A percentile compares a stretch with the other conserved stretches of the same genome.
These are phyloP conservation scores for Cladosporium sp. DNA, from an alignment of 2,329 filamentous ascomycete species.

Conservation along the genomic window DNA sequence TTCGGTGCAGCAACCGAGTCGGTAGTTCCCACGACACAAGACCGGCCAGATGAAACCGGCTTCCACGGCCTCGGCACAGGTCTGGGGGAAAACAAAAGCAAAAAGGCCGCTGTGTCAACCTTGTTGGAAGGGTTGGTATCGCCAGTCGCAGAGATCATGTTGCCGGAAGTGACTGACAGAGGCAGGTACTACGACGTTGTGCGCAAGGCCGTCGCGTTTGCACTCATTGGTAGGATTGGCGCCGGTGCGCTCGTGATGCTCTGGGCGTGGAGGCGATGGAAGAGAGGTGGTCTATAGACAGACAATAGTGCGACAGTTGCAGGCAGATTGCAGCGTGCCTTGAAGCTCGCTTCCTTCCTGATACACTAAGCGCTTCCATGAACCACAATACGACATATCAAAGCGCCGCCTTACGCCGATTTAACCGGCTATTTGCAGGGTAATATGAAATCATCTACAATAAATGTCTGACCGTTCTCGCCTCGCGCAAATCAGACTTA, in stretches of 20 bases:
- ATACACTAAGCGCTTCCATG: constrained; percentile 4
- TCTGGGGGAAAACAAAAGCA: constrained; percentile 34
- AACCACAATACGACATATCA: background rate
- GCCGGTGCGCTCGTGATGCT: constrained; percentile 20
- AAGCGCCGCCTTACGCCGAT: background rate
- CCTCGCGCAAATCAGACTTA: background rate
- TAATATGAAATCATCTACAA: constrained; percentile 3
- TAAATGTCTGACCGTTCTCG: background rate
- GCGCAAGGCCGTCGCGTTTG: constrained; percentile 46
- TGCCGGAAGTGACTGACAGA: constrained; percentile 36
- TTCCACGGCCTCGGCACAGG: constrained; percentile 49
- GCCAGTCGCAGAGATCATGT: constrained; percentile 22
- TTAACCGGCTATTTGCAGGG: constrained; percentile 13
- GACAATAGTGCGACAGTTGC: background rate
- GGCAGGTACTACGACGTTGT: constrained; percentile 52
- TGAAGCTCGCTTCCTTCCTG: background rate
- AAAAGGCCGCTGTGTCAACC: constrained; percentile 47
- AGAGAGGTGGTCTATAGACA: background rate
- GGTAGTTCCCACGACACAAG: constrained; percentile 23
- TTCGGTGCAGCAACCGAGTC: constrained; percentile 22
- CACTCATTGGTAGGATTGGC: constrained; percentile 40
- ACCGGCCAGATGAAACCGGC: constrained; percentile 45
- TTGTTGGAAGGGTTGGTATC: constrained; percentile 50
- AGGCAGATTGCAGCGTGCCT: background rate
- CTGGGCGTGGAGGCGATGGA: constrained; percentile 20